Base-by-base conservation (phyloP, 2,329 filamentous ascomycete genomes). In the Aplosporella prunicola region DNA sequence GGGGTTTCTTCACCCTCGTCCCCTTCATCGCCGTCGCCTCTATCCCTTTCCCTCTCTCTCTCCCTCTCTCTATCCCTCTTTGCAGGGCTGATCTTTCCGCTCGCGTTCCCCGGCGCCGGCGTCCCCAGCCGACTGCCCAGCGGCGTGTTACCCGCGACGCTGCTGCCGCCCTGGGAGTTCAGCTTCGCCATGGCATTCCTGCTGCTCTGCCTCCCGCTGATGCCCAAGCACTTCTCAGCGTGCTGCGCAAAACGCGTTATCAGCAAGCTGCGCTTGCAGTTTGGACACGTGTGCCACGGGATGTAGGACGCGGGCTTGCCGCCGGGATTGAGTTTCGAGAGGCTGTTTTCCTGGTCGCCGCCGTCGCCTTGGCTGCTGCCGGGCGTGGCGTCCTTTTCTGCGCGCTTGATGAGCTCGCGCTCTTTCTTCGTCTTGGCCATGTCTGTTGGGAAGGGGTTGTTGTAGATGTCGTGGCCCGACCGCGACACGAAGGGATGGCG, bases 391-490 rank as follows among this genome's bases (percentile, higher is more conserved):
- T 62, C 63, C 43, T 63, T 63, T 35, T 63, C 59, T 15, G 53
- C 53, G 46, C 59, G 60, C 52, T 62, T 57, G 39, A 61, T 54
- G 35, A 63, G 51, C 56, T 78, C 74, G 64, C 78, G 77, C 56
- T 79, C 81, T 68, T 83, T 86, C 71, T 62, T 70, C 48, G 81
- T 86, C 67, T 82, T 83, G 43, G 81, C 82, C 43, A 80, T 72
- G 15, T 80, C 79, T 13, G 77, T 78, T 10, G 83, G 78, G 72
- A 83, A 88, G 18, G 80, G 83, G 59, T 87, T 84, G 34, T 81
- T 82, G 58, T 87, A 87, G 46, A 88, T 84, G 58, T 89, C 82
- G 61, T 78, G 82, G 43, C 81, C 81, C 2, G 76, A 69, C 55
- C 82, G 79, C 47, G 83, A 76, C 43, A 85, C 82, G 66, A 81